Evolutionary conservation across 805 yeast genomes (phyloP).

Genomic region (Kazachstania martiniae): DNA sequence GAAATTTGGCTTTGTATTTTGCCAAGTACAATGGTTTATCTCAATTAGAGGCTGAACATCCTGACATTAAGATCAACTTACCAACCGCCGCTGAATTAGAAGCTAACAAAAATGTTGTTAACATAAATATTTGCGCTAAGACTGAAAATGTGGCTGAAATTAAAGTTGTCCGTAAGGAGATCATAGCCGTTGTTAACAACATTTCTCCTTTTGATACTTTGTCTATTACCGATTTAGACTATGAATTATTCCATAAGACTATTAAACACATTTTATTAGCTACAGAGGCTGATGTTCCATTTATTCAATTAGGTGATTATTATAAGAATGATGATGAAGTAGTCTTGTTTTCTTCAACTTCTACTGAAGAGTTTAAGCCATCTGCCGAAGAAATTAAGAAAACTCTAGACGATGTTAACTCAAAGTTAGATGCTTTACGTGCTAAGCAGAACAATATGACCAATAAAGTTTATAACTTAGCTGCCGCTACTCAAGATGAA

Average conservation of each 20-base stretch:
- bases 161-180: slow-evolving; percentile 55
- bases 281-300: slow-evolving; percentile 35
- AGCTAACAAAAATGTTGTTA: slow-evolving; percentile 30
- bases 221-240: slow-evolving; percentile 53
- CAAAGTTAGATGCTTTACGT: slow-evolving; percentile 47
- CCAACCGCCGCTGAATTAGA: slow-evolving; percentile 39
- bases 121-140: slow-evolving; percentile 51
- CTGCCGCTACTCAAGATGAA: slow-evolving; percentile 44
- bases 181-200: slow-evolving; percentile 64
- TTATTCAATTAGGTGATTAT: slow-evolving; percentile 46
- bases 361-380: slow-evolving; percentile 64
- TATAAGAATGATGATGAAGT: slow-evolving; percentile 37
- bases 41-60: slow-evolving; percentile 30
- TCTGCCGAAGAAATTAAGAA: slow-evolving; percentile 46
- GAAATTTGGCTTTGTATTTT: slow-evolving; percentile 60
- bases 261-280: slow-evolving; percentile 17
- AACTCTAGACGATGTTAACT: slow-evolving; percentile 44
- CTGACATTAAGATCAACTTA: slow-evolving; percentile 35
- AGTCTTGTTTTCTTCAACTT: slow-evolving; percentile 41
- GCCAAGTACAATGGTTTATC: slow-evolving; percentile 36
- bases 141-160: slow-evolving; percentile 38
- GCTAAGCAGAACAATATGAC: slow-evolving; percentile 44
- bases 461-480: slow-evolving; percentile 40
- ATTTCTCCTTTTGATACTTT: slow-evolving; percentile 57
- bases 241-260: slow-evolving; percentile 26